These are phyloP conservation scores for Blastobotrys attinorum DNA, from an alignment of 805 yeast species.

Conservation along the genomic window DNA sequence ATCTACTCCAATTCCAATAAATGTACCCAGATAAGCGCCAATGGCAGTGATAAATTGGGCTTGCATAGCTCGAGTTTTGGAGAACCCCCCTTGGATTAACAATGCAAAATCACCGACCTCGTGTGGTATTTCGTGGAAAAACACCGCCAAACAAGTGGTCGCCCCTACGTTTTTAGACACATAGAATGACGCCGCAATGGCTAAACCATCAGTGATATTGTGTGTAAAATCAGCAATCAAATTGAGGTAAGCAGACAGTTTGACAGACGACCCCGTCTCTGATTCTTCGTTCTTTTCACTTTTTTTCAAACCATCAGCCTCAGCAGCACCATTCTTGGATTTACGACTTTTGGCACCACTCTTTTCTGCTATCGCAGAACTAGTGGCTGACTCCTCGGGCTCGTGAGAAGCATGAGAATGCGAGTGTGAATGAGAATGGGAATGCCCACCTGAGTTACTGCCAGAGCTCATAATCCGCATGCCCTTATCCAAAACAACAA, in stretches of 20 bases:
- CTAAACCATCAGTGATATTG: conserved; percentile 71
- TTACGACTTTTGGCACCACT: neutral
- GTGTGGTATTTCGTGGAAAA: conserved; percentile 75
- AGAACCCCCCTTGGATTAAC: conserved; percentile 58
- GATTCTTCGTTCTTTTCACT: conserved; percentile 1
- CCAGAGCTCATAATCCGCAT: conserved; percentile 39
- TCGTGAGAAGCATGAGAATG: conserved; percentile 27
- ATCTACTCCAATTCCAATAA: conserved; percentile 54
- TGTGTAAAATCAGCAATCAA: conserved; percentile 65
- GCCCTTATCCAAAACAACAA: conserved; percentile 55
- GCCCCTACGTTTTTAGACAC: conserved; percentile 53
- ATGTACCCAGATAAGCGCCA: conserved; percentile 60
- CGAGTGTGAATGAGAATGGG: conserved; percentile 40
- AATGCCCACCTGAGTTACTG: conserved; percentile 25
- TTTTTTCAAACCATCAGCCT: conserved; percentile 20
- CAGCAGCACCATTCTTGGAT: conserved; percentile 3
- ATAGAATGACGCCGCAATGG: conserved; percentile 64
- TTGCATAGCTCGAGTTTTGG: conserved; percentile 56
- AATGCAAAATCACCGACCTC: conserved; percentile 76
- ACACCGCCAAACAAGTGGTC: conserved; percentile 60
- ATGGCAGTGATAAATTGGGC: conserved; percentile 59
- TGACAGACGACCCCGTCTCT: conserved; percentile 23
- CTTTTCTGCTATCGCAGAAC: conserved; percentile 9
- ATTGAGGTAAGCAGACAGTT: conserved; percentile 54
- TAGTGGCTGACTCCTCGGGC: conserved; percentile 8